phyloP scores from a whole-genome alignment of 495 filamentous ascomycete genomes.

The Podospora pseudopauciseta region DNA sequence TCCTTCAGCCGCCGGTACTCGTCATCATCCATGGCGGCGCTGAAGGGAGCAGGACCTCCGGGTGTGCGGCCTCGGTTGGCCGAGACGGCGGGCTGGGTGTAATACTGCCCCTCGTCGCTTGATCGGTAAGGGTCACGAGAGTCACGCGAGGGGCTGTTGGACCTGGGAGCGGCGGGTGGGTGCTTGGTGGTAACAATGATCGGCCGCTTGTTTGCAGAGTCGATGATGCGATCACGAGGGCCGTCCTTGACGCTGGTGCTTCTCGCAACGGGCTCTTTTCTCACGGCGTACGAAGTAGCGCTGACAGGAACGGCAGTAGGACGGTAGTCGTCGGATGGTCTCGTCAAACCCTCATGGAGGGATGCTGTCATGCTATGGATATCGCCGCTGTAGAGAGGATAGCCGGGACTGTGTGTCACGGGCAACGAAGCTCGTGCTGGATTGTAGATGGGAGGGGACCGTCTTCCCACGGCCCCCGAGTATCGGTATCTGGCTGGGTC shows the following conservation, averaged over 20 bases:
- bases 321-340: conserved; percentile 32
- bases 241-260: conserved; percentile 40
- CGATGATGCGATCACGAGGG: conserved; percentile 38
- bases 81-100: conserved; percentile 50
- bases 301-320: conserved; percentile 31
- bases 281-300: conserved; percentile 48
- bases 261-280: conserved; percentile 41
- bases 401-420: conserved; percentile 38
- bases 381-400: conserved; percentile 41
- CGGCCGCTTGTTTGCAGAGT: conserved; percentile 38
- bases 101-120: conserved; percentile 48
- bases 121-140: conserved; percentile 46
- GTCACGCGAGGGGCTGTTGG: conserved; percentile 45
- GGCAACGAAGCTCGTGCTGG: conserved; percentile 49
- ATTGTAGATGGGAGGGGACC: conserved; percentile 44
- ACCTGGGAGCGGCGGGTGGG: conserved; percentile 28
- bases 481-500: conserved; percentile 39
- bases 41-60: conserved; percentile 25
- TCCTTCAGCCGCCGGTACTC: conserved; percentile 45
- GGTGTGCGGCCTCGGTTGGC: conserved; percentile 35
- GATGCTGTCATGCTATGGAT: conserved; percentile 39
- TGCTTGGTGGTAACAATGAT: conserved; percentile 48
- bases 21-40: conserved; percentile 40
- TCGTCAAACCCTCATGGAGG: conserved; percentile 36
- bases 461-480: conserved; percentile 34